A percentile compares a stretch with the other conserved stretches of the same genome.
phyloP scores from a whole-genome alignment of 805 yeast species.

The Metschnikowia matae region DNA sequence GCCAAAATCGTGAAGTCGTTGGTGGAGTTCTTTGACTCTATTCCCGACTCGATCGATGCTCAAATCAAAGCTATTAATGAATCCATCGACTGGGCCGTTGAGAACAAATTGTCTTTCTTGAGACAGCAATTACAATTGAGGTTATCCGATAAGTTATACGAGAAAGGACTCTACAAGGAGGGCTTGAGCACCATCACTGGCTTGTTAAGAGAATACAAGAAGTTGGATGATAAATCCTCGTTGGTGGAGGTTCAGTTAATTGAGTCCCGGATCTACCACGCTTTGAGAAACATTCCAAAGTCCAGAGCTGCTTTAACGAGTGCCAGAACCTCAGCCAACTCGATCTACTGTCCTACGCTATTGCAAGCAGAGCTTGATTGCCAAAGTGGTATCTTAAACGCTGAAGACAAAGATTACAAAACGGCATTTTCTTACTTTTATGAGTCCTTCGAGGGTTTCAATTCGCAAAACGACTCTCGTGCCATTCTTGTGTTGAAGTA shows the following conservation, averaged over 20 bases:
- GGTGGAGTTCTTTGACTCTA: conserved; percentile 69
- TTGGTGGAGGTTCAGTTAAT: conserved; percentile 92
- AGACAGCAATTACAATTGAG: conserved; percentile 86
- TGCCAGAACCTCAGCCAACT: conserved; percentile 96
- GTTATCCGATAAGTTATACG: conserved; percentile 69
- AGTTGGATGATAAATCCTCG: conserved; percentile 91
- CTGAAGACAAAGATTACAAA: conserved; percentile 94
- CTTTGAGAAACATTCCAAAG: conserved; percentile 85
- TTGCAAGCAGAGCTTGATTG: conserved; percentile 92
- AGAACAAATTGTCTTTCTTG: conserved; percentile 79
- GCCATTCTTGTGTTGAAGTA: conserved; percentile 82
- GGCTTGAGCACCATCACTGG: conserved; percentile 69
- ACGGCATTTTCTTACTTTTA: conserved; percentile 94
- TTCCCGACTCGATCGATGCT: conserved; percentile 58
- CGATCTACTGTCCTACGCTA: conserved; percentile 91
- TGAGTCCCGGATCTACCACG: conserved; percentile 86
- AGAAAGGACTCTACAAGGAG: conserved; percentile 59
- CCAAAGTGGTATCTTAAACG: conserved; percentile 92
- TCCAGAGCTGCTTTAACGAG: conserved; percentile 89
- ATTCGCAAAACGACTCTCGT: conserved; percentile 55
- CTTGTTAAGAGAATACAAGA: conserved; percentile 80
- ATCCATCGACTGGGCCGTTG: conserved; percentile 81
- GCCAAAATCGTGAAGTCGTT: conserved; percentile 83
- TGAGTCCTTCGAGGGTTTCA: conserved; percentile 91
- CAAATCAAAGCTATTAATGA: conserved; percentile 74